phyloP scores from a whole-genome alignment of 352 stramenopile species.

The Phytophthora podocarpi region DNA sequence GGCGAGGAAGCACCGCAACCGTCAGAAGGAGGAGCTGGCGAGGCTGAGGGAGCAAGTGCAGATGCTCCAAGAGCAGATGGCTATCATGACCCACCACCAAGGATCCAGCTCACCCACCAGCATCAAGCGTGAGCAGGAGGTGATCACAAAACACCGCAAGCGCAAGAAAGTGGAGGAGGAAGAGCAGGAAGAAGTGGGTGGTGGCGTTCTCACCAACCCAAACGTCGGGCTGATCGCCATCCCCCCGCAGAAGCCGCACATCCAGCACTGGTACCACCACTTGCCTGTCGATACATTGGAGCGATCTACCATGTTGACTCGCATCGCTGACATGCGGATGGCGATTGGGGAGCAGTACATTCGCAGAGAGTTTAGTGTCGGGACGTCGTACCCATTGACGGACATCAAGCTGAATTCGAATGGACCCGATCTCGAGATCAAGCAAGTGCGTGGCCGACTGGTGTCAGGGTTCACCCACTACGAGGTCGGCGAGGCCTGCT shows the following conservation, averaged over 20 bases:
- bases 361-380: conserved; percentile 52
- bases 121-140: conserved; percentile 61
- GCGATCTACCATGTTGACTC: conserved; percentile 49
- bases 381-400: conserved; percentile 61
- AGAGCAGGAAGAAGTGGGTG: conserved; percentile 21
- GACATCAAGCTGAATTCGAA: conserved; percentile 86
- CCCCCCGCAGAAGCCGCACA: conserved; percentile 32
- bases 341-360: conserved; percentile 57
- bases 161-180: conserved; percentile 66
- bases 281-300: conserved; percentile 68
- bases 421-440: conserved; percentile 81
- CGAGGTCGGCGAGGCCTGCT: conserved; percentile 68
- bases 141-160: conserved; percentile 69
- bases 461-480: conserved; percentile 62
- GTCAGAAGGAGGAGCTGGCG: conserved; percentile 80
- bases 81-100: conserved; percentile 58
- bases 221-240: conserved; percentile 18
- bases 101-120: conserved; percentile 37
- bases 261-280: conserved; percentile 74
- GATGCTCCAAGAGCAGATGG: conserved; percentile 83
- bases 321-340: conserved; percentile 64
- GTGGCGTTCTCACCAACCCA: conserved; percentile 34
- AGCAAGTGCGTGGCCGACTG: conserved; percentile 68
- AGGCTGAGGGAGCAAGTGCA: conserved; percentile 75
- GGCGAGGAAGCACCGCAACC: conserved; percentile 81